Base-by-base conservation (phyloP, 1,284 basidiomycete species). In the Butyriboletus appendiculatus region DNA sequence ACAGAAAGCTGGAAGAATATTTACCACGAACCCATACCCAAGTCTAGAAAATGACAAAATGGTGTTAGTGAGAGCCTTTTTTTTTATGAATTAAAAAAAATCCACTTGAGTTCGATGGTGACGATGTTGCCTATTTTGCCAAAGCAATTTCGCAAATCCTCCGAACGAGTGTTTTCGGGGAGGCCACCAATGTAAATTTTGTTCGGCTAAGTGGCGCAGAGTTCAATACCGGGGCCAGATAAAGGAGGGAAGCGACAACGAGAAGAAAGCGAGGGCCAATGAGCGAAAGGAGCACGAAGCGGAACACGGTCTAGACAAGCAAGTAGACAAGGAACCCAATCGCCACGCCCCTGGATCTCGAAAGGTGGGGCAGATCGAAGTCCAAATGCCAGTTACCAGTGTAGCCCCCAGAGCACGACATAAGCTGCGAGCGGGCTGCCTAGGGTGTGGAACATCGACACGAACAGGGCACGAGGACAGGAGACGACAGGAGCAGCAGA, bases 121-220 rank as follows among this genome's bases (percentile, higher is more conserved):
- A 79, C 70, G 34, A 93, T 90, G 50, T 70, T 77, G n/a, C 90
- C 90, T 48, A 92, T 84, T 70, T 91, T 90, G 51, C 88, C 88
- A 70, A 93, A 93, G 70, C 91, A 92, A 61, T 81, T 88, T 68
- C 84, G 85, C 30, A 93, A 74, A 67, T 93, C 90, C 74, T 91
- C 90, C 72, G 85, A 81, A 60, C 87, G 86, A 50, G 90, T 92
- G 62, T 90, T 81, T 73, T 91, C 88, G 57, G 90, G 91, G 58
- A 93, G 81, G 61, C 90, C 90, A 66, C 90, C 90, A 67, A 93
- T 85, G 69, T 93, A 93, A 71, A 93, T 86, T 76, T 93, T 93
- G 76, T 92, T 92, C 74, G 88, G 86, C 89, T 92, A 73, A 62
- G 79, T 76, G 77, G 80, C 77, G 82, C 72, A 82, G 78, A 73